Evolutionary conservation across 140 eudicot species (phyloP).

Genomic region (Artemisia princeps): DNA sequence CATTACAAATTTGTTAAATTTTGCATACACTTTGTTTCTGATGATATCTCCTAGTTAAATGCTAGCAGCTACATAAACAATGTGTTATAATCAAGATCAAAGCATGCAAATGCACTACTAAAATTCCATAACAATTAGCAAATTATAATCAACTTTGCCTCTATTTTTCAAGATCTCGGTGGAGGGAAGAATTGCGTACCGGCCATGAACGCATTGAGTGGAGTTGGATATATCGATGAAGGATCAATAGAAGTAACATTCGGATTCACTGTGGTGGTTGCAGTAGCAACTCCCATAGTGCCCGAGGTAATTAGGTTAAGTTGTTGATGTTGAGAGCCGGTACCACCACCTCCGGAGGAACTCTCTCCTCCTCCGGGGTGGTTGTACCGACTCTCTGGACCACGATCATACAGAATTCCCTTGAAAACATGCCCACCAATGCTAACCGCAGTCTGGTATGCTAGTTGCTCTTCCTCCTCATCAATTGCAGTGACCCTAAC

Average conservation of each 20-base stretch:
- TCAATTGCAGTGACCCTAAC: constrained; percentile 76
- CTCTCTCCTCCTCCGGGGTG: constrained; percentile 6
- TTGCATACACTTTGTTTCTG: constrained; percentile 25
- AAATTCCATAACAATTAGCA: constrained; percentile 17
- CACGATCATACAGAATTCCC: constrained; percentile 90
- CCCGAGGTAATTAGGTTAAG: constrained; percentile 43
- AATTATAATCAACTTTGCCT: not conserved
- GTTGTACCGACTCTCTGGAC: constrained; percentile 49
- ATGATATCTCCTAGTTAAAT: constrained; percentile 23
- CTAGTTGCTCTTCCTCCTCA: constrained; percentile 73
- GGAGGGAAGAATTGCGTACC: constrained; percentile 98
- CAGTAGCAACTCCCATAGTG: constrained; percentile 28
- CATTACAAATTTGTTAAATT: constrained; percentile 23
- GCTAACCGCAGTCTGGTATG: constrained; percentile 86
- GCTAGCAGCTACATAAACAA: constrained; percentile 32
- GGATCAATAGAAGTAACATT: constrained; percentile 47
- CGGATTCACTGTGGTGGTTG: constrained; percentile 26
- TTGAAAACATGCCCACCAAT: constrained; percentile 83
- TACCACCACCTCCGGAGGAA: constrained; percentile 15
- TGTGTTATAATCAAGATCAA: constrained; percentile 16
- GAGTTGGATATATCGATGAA: constrained; percentile 65
- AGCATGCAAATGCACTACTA: constrained; percentile 27
- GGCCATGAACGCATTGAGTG: constrained; percentile 77
- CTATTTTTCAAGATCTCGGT: constrained; percentile 59
- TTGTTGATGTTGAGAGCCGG: constrained; percentile 24